A percentile compares a stretch with the other conserved stretches of the same genome.
phyloP scores from a whole-genome alignment of 2,329 filamentous ascomycete genomes.

The Aspergillus niger region DNA sequence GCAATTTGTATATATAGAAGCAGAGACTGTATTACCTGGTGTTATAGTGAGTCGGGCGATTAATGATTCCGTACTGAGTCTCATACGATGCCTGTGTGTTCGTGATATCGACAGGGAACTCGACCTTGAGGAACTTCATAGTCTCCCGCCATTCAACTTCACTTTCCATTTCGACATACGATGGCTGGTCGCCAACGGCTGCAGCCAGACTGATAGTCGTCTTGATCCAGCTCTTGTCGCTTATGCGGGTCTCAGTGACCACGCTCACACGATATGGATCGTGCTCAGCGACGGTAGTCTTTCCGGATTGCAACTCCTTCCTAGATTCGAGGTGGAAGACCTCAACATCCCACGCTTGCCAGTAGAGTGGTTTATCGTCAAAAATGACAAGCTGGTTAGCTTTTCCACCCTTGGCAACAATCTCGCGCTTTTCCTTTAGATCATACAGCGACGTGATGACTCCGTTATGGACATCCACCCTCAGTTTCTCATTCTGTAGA shows the following conservation, averaged over 20 bases:
- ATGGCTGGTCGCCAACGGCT: slow-evolving; percentile 63
- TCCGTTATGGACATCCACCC: slow-evolving; percentile 71
- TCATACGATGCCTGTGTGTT: slow-evolving; percentile 95
- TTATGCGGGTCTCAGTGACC: slow-evolving; percentile 82
- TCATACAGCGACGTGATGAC: slow-evolving; percentile 85
- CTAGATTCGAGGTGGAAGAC: slow-evolving; percentile 91
- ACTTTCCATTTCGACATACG: slow-evolving; percentile 74
- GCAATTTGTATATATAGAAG: slow-evolving; percentile 2
- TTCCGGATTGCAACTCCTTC: slow-evolving; percentile 68
- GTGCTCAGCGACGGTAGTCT: slow-evolving; percentile 70
- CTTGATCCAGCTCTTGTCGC: slow-evolving; percentile 80
- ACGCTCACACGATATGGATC: slow-evolving; percentile 78
- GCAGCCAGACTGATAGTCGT: slow-evolving; percentile 81
- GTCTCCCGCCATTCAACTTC: slow-evolving; percentile 97
- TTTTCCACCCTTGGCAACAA: slow-evolving; percentile 71
- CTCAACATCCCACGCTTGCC: slow-evolving; percentile 98
- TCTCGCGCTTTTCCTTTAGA: slow-evolving; percentile 69
- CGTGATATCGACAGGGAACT: slow-evolving; percentile 89
- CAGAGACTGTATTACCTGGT: slow-evolving; percentile 62
- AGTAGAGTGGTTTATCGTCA: slow-evolving; percentile 95
- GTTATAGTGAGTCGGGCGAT: slow-evolving; percentile 95
- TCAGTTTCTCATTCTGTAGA: slow-evolving; percentile 75
- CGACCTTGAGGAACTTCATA: slow-evolving; percentile 98
- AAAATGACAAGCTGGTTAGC: slow-evolving; percentile 93
- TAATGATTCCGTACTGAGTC: slow-evolving; percentile 87